phyloP scores from a whole-genome alignment of 2,329 filamentous ascomycete genomes.

The Diaporthe citriasiana region DNA sequence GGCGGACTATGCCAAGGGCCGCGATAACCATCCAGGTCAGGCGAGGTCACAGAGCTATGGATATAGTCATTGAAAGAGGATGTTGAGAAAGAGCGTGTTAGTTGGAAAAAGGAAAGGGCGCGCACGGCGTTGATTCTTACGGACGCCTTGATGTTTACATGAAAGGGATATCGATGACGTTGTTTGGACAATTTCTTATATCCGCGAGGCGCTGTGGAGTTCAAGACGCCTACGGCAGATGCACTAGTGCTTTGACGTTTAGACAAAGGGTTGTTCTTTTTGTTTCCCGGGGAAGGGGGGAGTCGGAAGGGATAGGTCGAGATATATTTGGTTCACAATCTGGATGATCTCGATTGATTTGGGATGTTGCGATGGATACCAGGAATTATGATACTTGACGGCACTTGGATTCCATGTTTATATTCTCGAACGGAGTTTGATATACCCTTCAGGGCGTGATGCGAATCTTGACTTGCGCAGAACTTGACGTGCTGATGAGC shows the following conservation, averaged over 20 bases:
- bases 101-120: not conserved
- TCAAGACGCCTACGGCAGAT: not conserved
- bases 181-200: not conserved
- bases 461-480: not conserved
- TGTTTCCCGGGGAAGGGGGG: too few species aligned
- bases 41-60: conserved; percentile 25
- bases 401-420: not conserved
- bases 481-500: not conserved
- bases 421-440: conserved; percentile 7
- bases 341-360: not conserved
- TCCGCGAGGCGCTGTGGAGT: conserved; percentile 13
- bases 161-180: not conserved
- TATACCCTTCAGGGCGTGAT: conserved; percentile 20
- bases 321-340: not conserved
- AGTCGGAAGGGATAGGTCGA: not conserved
- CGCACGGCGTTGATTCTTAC: not conserved
- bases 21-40: not conserved
- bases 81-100: rapidly evolving
- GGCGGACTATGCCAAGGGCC: conserved; percentile 53
- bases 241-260: not conserved
- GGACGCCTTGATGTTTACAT: not conserved
- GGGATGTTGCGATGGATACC: conserved; percentile 14
- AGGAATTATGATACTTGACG: not conserved
- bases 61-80: conserved; percentile 21
- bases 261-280: not conserved